These are phyloP conservation scores for Trichoderma sp. DNA, from an alignment of 2,329 filamentous ascomycete genomes.

Conservation along the genomic window DNA sequence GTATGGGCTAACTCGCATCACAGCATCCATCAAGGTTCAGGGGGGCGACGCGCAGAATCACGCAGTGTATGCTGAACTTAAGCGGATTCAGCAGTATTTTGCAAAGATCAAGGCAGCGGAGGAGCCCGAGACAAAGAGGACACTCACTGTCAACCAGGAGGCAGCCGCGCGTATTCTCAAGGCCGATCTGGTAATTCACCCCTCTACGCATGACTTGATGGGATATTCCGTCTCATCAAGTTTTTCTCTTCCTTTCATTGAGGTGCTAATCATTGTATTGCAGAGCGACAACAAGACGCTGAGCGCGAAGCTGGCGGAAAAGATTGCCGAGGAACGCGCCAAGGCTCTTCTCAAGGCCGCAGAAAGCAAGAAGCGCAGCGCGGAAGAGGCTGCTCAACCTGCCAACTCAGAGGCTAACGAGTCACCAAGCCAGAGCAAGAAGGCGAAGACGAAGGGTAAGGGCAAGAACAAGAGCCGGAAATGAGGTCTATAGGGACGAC, in stretches of 20 bases:
- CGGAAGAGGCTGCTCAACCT: slow-evolving; percentile 32
- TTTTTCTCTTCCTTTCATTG: not conserved
- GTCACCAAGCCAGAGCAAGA: slow-evolving; percentile 34
- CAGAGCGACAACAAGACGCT: slow-evolving; percentile 52
- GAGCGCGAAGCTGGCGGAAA: slow-evolving; percentile 51
- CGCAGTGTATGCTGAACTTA: slow-evolving; percentile 80
- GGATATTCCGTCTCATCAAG: no score
- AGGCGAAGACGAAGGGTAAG: slow-evolving; percentile 32
- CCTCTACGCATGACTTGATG: not conserved
- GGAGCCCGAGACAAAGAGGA: slow-evolving; percentile 54
- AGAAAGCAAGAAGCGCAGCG: slow-evolving; percentile 44
- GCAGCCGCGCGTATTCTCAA: slow-evolving; percentile 81
- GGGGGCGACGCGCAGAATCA: slow-evolving; percentile 81
- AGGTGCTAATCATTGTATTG: slow-evolving; percentile 16
- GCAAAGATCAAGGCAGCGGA: slow-evolving; percentile 83
- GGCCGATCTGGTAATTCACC: slow-evolving; percentile 62
- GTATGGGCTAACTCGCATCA: not conserved
- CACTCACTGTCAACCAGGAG: slow-evolving; percentile 63
- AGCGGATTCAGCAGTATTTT: slow-evolving; percentile 86
- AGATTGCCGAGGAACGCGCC: slow-evolving; percentile 55
- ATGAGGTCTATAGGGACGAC: not conserved
- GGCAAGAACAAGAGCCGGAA: slow-evolving; percentile 25
- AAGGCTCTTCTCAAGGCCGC: slow-evolving; percentile 49
- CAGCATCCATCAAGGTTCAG: slow-evolving; percentile 71
- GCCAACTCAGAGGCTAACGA: slow-evolving; percentile 24